Conservation (phyloP, 1,284 basidiomycete species). For the Phellinidium pouzarii region DNA sequence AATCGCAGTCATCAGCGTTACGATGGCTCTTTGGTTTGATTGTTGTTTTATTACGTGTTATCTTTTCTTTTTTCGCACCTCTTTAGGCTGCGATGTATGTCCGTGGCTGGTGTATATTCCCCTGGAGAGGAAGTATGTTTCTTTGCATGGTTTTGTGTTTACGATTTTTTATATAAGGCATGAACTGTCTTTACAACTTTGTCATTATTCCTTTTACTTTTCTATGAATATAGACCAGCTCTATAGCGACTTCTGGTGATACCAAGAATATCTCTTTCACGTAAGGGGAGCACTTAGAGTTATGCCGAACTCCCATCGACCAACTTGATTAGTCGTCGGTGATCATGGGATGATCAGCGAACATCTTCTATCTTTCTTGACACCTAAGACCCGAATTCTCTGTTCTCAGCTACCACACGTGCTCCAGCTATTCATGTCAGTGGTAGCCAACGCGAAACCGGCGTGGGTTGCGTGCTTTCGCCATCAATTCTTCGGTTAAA, state of each 20-base stretch:
- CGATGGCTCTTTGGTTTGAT: not conserved
- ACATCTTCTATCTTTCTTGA: not conserved
- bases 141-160: conserved; percentile 1
- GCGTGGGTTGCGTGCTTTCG: conserved; percentile 10
- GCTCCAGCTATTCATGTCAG: not conserved
- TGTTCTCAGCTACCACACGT: not conserved
- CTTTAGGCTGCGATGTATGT: conserved; percentile 3
- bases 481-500: not conserved
- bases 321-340: not conserved
- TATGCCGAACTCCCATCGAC: not conserved
- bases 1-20: conserved; percentile 6
- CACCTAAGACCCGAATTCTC: conserved; percentile 2
- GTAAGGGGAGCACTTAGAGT: not conserved
- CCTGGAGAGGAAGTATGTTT: not conserved
- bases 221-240: not conserved
- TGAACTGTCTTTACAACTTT: conserved; percentile 8
- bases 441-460: conserved; percentile 11
- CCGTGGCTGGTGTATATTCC: conserved; percentile 4
- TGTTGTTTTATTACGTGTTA: conserved; percentile 12
- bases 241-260: not conserved
- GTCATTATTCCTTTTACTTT: conserved; percentile 1
- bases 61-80: conserved; percentile 6
- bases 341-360: conserved; percentile 2
- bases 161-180: conserved; percentile 7
- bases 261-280: not conserved